Percentiles rank a stretch among this genome's conserved stretches.
These are phyloP conservation scores for Fraxinus albicans DNA, from an alignment of 305 asterid species.

Conservation along the genomic window DNA sequence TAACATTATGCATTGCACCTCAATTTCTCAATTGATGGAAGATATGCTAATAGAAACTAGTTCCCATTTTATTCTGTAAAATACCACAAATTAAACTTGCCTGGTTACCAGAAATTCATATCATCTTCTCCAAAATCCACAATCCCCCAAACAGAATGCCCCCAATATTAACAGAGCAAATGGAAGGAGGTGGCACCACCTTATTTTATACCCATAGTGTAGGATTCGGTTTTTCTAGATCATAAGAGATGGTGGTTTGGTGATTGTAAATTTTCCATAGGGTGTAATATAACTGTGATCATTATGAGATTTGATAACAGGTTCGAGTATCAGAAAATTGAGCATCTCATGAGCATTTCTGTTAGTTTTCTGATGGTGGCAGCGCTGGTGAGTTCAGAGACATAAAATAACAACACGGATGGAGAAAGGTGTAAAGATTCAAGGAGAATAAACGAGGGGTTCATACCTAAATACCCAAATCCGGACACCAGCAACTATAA, in stretches of 20 bases:
- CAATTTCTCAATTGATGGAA: background rate
- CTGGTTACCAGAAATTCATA: background rate
- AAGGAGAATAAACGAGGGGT: constrained; percentile 1
- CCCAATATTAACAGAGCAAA: background rate
- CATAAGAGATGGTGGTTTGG: background rate
- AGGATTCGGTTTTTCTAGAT: background rate
- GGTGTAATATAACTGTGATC: background rate
- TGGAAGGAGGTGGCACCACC: background rate
- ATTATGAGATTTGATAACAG: background rate
- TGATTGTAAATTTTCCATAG: background rate
- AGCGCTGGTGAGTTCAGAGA: background rate
- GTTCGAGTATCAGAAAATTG: background rate
- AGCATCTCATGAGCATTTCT: background rate
- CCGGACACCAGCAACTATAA: constrained; percentile 74
- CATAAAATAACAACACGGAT: background rate
- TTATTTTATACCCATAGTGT: background rate
- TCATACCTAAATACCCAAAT: constrained; percentile 94
- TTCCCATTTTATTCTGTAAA: background rate
- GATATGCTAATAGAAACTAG: background rate
- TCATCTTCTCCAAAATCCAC: background rate
- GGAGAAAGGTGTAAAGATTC: background rate
- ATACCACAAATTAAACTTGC: background rate
- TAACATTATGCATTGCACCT: background rate
- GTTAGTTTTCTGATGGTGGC: background rate
- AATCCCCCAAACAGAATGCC: background rate